Conservation (phyloP, 306 rosid species). For the Purshia tridentata region DNA sequence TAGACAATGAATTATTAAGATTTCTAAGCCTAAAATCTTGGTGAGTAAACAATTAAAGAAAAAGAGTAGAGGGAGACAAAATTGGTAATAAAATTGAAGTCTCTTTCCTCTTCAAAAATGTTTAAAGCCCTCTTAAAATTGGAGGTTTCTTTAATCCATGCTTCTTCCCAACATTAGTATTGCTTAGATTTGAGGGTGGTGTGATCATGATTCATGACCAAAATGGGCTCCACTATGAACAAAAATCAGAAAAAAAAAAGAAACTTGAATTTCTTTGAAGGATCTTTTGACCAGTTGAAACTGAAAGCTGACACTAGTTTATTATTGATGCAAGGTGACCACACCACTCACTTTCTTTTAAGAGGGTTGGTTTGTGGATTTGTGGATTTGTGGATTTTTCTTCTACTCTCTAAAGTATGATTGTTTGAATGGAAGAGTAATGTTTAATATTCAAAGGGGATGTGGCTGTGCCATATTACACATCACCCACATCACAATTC, state of each 20-base stretch:
- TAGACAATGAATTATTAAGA: slow-evolving; percentile 5
- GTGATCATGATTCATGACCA: slow-evolving; percentile 34
- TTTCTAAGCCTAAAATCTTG: not conserved
- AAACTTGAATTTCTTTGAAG: slow-evolving; percentile 25
- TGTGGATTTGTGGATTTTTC: slow-evolving; percentile 2
- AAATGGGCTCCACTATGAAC: slow-evolving; percentile 45
- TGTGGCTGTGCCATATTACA: slow-evolving; percentile 18
- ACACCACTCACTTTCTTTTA: slow-evolving; percentile 38
- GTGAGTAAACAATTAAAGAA: not conserved
- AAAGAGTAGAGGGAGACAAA: not conserved
- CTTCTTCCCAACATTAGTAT: slow-evolving; percentile 24
- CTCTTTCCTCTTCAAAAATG: slow-evolving; percentile 23
- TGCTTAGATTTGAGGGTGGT: slow-evolving; percentile 20
- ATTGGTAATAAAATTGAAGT: slow-evolving; percentile 25
- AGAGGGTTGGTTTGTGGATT: slow-evolving; percentile 16
- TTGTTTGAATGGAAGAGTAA: not conserved
- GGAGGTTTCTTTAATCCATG: slow-evolving; percentile 36
- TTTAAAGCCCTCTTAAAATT: slow-evolving; percentile 27
- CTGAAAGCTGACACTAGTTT: slow-evolving; percentile 45
- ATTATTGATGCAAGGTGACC: slow-evolving; percentile 39
- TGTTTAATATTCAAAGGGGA: slow-evolving; percentile 7
- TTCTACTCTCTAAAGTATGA: not conserved
- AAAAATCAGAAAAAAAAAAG: not conserved
- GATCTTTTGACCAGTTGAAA: slow-evolving; percentile 57
- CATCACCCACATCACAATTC: slow-evolving; percentile 16